phyloP scores from a whole-genome alignment of 1,284 basidiomycete species.

The Malassezia psittaci region DNA sequence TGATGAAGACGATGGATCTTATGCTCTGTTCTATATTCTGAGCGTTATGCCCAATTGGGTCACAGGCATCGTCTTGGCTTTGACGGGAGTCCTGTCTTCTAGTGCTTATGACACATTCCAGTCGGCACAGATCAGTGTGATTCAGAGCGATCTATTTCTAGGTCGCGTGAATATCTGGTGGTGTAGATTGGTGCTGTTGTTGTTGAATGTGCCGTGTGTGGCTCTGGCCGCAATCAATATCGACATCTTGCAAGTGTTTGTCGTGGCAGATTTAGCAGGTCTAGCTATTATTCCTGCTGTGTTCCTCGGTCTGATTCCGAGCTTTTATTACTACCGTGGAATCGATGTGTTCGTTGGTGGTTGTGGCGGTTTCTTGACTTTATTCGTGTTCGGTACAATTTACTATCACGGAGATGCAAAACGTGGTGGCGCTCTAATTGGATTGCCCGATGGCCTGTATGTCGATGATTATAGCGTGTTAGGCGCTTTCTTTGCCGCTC shows the following conservation, averaged over 20 bases:
- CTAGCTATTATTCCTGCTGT: slow-evolving; percentile 41
- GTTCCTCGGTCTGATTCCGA: slow-evolving; percentile 37
- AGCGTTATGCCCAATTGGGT: slow-evolving; percentile 44
- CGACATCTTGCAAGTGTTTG: slow-evolving; percentile 46
- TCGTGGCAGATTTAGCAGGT: slow-evolving; percentile 44
- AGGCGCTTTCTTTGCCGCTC: slow-evolving; percentile 45
- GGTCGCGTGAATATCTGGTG: slow-evolving; percentile 47
- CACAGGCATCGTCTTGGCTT: slow-evolving; percentile 40
- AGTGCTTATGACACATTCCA: slow-evolving; percentile 48
- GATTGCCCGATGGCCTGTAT: slow-evolving; percentile 42
- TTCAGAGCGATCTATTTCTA: slow-evolving; percentile 46
- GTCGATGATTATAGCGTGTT: slow-evolving; percentile 41
- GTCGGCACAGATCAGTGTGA: slow-evolving; percentile 46
- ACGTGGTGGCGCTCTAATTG: slow-evolving; percentile 33
- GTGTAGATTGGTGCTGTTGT: slow-evolving; percentile 36
- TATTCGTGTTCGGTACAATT: slow-evolving; percentile 43
- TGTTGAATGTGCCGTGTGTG: slow-evolving; percentile 42
- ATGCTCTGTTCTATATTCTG: slow-evolving; percentile 42
- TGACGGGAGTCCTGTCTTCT: slow-evolving; percentile 40
- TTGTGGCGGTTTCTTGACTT: slow-evolving; percentile 46
- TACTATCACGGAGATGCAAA: slow-evolving; percentile 33
- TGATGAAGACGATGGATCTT: slow-evolving; percentile 33
- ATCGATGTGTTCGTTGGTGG: slow-evolving; percentile 44
- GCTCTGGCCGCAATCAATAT: slow-evolving; percentile 42
- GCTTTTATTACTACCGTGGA: slow-evolving; percentile 41